Evolutionary conservation across 306 rosid genomes (phyloP).

Genomic region (Senna tora): DNA sequence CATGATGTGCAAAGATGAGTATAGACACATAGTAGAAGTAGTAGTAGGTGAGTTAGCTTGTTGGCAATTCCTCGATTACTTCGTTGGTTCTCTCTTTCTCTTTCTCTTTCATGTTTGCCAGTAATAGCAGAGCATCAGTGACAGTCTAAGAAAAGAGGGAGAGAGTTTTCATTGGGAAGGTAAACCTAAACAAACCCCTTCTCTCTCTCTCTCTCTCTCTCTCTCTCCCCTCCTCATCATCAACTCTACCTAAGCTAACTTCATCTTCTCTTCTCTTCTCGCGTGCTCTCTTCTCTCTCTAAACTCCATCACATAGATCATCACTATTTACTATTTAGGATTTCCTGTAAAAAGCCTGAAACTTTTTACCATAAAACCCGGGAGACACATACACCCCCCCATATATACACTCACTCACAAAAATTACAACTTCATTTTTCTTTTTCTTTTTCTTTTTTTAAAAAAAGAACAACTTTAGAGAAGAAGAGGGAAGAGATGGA

Average conservation of each 20-base stretch:
- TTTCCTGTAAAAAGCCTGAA: slow-evolving; percentile 72
- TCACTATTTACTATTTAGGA: slow-evolving; percentile 55
- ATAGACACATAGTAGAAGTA: background rate
- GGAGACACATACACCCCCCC: slow-evolving; percentile 61
- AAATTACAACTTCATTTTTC: no score
- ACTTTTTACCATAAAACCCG: slow-evolving; percentile 81
- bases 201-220: slow-evolving; percentile 28
- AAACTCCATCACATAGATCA: no score
- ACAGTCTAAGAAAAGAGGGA: slow-evolving; percentile 68
- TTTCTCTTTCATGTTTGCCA: slow-evolving; percentile 51
- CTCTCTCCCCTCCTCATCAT: background rate
- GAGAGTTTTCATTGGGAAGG: slow-evolving; percentile 99
- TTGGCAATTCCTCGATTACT: slow-evolving; percentile 80
- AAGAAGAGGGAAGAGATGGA: no score
- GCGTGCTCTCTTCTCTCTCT: slow-evolving; percentile 34
- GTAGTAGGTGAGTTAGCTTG: slow-evolving; percentile 49
- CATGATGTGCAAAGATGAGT: slow-evolving; percentile 9
- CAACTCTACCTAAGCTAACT: no score
- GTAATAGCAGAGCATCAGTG: slow-evolving; percentile 76
- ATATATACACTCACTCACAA: no score
- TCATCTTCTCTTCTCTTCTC: background rate
- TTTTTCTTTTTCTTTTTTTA: no score
- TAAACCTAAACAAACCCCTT: slow-evolving; percentile 53
- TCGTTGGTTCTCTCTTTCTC: slow-evolving; percentile 49
- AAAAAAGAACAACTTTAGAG: no score